Conservation (phyloP, 192 early-diverging fungal genomes). For the Linderina pennispora region DNA sequence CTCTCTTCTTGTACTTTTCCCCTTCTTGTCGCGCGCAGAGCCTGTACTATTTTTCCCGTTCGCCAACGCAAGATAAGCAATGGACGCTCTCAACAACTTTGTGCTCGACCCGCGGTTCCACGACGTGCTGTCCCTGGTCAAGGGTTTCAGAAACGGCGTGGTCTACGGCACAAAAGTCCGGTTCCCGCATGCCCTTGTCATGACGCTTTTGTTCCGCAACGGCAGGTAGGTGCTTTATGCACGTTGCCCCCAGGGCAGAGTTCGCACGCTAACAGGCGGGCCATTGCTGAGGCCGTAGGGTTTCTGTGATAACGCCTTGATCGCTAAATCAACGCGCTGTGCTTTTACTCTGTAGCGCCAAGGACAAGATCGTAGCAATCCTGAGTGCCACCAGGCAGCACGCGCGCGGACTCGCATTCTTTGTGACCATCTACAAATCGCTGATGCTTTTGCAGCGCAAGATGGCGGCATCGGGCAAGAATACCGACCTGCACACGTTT, state of each 20-base stretch:
- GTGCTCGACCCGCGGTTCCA: constrained; percentile 71
- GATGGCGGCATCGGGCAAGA: constrained; percentile 63
- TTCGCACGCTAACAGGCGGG: too few relatives aligned
- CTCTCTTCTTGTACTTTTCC: too few relatives aligned
- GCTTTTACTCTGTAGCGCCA: constrained; percentile 45
- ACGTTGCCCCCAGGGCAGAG: too few relatives aligned
- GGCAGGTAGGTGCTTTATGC: too few relatives aligned
- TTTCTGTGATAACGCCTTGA: too few relatives aligned
- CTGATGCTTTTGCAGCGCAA: constrained; percentile 71
- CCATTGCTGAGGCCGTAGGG: too few relatives aligned
- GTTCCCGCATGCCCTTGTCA: constrained; percentile 95
- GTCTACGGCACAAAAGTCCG: constrained; percentile 96
- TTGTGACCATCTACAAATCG: constrained; percentile 93
- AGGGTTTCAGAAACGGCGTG: constrained; percentile 90
- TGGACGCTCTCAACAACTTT: constrained; percentile 26
- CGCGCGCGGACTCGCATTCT: constrained; percentile 80
- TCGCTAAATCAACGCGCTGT: too few relatives aligned
- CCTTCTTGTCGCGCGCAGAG: too few relatives aligned
- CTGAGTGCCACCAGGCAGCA: constrained; percentile 85
- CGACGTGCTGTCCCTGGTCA: constrained; percentile 76
- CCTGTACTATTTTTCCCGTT: too few relatives aligned
- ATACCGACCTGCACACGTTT: constrained; percentile 75
- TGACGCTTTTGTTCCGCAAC: constrained; percentile 90
- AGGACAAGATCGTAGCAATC: constrained; percentile 71
- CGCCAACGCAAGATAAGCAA: too few relatives aligned